phyloP scores from a whole-genome alignment of 345 rosid genomes.

The Syzygium aqueum region DNA sequence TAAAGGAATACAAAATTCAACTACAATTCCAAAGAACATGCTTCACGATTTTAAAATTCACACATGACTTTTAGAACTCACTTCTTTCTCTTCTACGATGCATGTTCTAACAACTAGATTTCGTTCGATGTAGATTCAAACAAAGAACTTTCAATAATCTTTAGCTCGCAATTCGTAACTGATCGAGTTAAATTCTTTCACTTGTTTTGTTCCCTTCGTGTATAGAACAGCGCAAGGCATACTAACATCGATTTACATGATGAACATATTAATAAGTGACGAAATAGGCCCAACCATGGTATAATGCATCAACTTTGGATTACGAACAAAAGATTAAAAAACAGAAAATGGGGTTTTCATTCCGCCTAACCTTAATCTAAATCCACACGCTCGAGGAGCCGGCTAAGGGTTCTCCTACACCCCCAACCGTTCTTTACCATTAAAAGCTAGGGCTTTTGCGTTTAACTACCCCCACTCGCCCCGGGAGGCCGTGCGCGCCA shows the following conservation, averaged over 20 bases:
- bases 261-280: neutral
- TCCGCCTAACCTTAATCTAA: neutral
- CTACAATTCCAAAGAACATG: neutral
- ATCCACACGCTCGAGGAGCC: neutral
- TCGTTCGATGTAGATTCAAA: neutral
- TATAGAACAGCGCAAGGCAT: neutral
- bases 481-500: neutral
- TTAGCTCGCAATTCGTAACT: neutral
- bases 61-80: neutral
- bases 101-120: neutral
- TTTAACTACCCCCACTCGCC: neutral
- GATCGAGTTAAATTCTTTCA: neutral
- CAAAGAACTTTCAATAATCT: neutral
- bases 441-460: slow-evolving; percentile 4
- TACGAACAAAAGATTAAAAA: neutral
- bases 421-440: neutral
- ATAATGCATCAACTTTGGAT: neutral
- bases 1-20: neutral
- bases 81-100: neutral
- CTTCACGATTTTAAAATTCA: neutral
- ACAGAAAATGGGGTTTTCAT: neutral
- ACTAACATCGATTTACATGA: neutral
- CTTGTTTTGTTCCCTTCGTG: neutral
- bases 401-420: neutral
- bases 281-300: neutral